Base-by-base conservation (phyloP, 495 filamentous ascomycete genomes). In the Clavariopsis aquatica region DNA sequence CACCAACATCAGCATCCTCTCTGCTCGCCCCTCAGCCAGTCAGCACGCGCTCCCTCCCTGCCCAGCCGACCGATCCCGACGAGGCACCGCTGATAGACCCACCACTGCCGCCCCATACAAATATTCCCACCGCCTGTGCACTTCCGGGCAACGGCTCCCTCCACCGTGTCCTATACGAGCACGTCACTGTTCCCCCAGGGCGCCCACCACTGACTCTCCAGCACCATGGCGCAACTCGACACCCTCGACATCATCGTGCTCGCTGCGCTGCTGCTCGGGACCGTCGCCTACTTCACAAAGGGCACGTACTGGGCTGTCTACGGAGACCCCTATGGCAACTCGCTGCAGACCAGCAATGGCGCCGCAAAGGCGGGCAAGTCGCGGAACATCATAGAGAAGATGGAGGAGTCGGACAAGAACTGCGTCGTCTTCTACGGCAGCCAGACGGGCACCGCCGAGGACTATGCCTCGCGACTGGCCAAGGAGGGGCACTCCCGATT, bases 341-440 rank as follows among this genome's bases (percentile, higher is more conserved):
- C 89, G 23, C 84, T 89, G 65, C 79, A 86, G 15, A 92, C 91
- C 75, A 88, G 86, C 66, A 72, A 70, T 62, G 82, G 75, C 62
- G 81, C 60, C 28, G 62, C 80, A 57, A 95, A 91, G 77, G 83
- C 87, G n/a, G 92, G 89, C 60, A 93, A 91, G 79, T 92, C 93
- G 52, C 82, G 93, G 67, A 90, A 98, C 76, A 92, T 99, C 59
- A 63, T 97, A 26, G 89, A 97, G 80, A 96, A 93, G 80, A 89
- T 99, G 89, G 89, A 97, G 34, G 91, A 97, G 79, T 87, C 83
- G 2, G 89, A 88, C 75, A 98, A 98, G 80, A 97, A 99, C 77
- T 96, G 92, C 79, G 87, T 99, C 58, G 89, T 98, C 64, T 96
- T 99, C 80, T 99, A 96, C 71, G 94, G 93, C 53, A 98, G 94